phyloP scores from a whole-genome alignment of 2,329 filamentous ascomycete genomes.

The Metarhizium anisopliae region DNA sequence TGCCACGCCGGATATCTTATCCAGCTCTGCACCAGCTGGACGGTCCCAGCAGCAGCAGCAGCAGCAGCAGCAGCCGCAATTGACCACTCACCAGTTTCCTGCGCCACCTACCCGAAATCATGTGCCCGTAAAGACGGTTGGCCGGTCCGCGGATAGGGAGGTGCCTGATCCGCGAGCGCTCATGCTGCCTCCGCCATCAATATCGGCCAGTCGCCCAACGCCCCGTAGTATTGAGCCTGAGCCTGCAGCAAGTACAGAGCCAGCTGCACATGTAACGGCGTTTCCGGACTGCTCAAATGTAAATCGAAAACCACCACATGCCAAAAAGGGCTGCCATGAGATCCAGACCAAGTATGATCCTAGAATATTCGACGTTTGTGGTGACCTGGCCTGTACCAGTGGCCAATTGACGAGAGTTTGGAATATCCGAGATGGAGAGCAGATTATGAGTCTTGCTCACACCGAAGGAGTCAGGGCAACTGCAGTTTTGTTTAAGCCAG shows the following conservation, averaged over 20 bases:
- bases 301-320: slow-evolving; percentile 73
- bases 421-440: slow-evolving; percentile 74
- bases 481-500: slow-evolving; percentile 78
- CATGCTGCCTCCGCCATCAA: slow-evolving; percentile 9
- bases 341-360: slow-evolving; percentile 83
- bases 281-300: slow-evolving; percentile 80
- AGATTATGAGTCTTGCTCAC: slow-evolving; percentile 71
- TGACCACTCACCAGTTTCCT: slow-evolving; percentile 19
- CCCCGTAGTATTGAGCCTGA: slow-evolving; percentile 7
- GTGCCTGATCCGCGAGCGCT: neutral
- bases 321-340: slow-evolving; percentile 62
- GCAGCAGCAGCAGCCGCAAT: slow-evolving; percentile 14
- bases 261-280: slow-evolving; percentile 45
- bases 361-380: slow-evolving; percentile 78
- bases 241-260: slow-evolving; percentile 26
- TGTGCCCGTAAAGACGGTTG: slow-evolving; percentile 24
- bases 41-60: slow-evolving; percentile 17
- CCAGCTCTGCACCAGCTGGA: slow-evolving; percentile 16
- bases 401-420: slow-evolving; percentile 83
- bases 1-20: slow-evolving; percentile 10
- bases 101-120: slow-evolving; percentile 20
- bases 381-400: slow-evolving; percentile 76
- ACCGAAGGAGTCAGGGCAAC: slow-evolving; percentile 78
- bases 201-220: slow-evolving; percentile 3
- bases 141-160: slow-evolving; percentile 22